Evolutionary conservation across 139 green algal species (phyloP).

Genomic region (Chlorella ohadii): DNA sequence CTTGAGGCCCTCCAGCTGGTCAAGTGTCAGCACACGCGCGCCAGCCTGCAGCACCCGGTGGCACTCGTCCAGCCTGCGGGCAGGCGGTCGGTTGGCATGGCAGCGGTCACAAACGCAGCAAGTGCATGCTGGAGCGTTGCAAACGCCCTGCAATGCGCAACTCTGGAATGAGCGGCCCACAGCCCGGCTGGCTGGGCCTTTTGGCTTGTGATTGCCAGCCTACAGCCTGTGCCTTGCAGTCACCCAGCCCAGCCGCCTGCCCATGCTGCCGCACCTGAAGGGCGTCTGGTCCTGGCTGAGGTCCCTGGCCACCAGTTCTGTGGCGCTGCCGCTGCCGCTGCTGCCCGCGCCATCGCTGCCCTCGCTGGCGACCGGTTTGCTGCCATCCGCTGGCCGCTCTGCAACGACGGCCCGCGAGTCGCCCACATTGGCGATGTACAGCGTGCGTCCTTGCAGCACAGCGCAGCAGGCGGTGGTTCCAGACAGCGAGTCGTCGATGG

Average conservation of each 20-base stretch:
- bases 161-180: too few species aligned
- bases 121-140: too few species aligned
- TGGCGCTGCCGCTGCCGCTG: conserved; percentile 44
- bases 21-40: conserved; percentile 91
- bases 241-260: background rate
- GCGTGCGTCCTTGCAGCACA: conserved; percentile 67
- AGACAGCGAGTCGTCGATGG: conserved; percentile 75
- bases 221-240: background rate
- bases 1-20: conserved; percentile 91
- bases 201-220: too few species aligned
- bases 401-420: conserved; percentile 90
- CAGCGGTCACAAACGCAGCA: too few species aligned
- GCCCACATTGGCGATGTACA: conserved; percentile 93
- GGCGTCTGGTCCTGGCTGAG: conserved; percentile 90
- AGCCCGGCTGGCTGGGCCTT: too few species aligned
- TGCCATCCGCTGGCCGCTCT: background rate
- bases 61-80: conserved; percentile 86
- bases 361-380: too few species aligned
- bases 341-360: conserved; percentile 19
- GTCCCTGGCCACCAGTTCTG: conserved; percentile 15
- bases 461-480: conserved; percentile 89
- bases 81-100: too few species aligned
- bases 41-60: conserved; percentile 84
- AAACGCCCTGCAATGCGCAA: too few species aligned
- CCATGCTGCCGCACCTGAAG: conserved; percentile 53